These are phyloP conservation scores for Rhododendron molle DNA, from an alignment of 148 eudicot genomes.

Conservation along the genomic window DNA sequence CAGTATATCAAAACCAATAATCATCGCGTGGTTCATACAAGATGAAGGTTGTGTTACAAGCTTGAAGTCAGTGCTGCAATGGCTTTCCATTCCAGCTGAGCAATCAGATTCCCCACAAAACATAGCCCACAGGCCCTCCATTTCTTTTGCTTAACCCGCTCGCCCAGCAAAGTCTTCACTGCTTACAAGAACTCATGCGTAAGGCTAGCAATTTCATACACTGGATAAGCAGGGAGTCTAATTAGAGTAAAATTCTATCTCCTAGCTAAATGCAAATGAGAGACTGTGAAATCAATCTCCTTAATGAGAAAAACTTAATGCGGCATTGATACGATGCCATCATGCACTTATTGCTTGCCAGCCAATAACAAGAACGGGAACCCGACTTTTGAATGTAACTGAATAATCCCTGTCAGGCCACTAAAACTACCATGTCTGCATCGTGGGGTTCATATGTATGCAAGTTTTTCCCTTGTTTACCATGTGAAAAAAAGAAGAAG, in stretches of 20 bases:
- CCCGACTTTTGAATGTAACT: background rate
- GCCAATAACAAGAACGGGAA: background rate
- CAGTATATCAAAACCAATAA: conserved; percentile 49
- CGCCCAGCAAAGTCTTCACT: conserved; percentile 3
- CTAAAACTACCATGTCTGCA: background rate
- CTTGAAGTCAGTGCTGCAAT: conserved; percentile 40
- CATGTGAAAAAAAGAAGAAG: background rate
- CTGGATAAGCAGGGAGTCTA: background rate
- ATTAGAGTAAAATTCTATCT: background rate
- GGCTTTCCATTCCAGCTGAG: conserved; percentile 18
- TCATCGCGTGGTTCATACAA: conserved; percentile 63
- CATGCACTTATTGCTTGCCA: background rate
- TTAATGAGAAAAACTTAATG: background rate
- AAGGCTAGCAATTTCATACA: background rate
- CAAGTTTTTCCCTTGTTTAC: background rate
- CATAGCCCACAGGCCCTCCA: conserved; percentile 38
- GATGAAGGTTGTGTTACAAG: conserved; percentile 56
- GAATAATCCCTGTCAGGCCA: background rate
- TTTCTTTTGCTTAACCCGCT: conserved; percentile 4
- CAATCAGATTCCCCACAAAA: conserved; percentile 42
- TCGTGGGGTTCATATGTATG: background rate
- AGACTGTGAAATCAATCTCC: background rate
- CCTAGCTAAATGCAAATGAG: background rate
- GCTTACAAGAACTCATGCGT: background rate
- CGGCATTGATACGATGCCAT: background rate